phyloP scores from a whole-genome alignment of 2,329 filamentous ascomycete species.

The Phyllachora maydis region DNA sequence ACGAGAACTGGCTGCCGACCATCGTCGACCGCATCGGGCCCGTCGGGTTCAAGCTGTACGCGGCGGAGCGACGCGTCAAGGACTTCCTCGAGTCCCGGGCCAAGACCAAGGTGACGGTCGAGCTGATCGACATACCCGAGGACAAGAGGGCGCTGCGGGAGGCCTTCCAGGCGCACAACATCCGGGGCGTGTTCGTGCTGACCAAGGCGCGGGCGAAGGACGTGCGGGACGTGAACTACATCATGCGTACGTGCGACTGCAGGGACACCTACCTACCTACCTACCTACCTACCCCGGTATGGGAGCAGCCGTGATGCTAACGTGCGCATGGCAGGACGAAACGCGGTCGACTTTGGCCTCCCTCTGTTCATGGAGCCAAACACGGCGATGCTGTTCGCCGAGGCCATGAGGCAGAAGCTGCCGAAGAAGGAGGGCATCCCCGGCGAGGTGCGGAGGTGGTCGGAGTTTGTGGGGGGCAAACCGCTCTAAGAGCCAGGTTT shows the following conservation, averaged over 20 bases:
- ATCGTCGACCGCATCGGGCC: slow-evolving; percentile 77
- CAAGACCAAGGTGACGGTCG: slow-evolving; percentile 49
- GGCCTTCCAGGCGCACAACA: slow-evolving; percentile 93
- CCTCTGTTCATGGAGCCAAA: slow-evolving; percentile 95
- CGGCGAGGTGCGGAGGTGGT: slow-evolving; percentile 81
- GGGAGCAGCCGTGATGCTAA: too few species aligned
- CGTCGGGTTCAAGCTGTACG: slow-evolving; percentile 86
- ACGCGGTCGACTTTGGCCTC: slow-evolving; percentile 95
- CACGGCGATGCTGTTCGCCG: slow-evolving; percentile 90
- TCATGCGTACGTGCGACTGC: too few species aligned
- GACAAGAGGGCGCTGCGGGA: slow-evolving; percentile 90
- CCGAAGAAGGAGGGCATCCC: slow-evolving; percentile 78
- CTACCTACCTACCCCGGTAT: too few species aligned
- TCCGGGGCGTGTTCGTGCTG: slow-evolving; percentile 89
- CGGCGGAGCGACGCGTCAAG: slow-evolving; percentile 67
- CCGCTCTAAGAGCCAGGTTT: slow-evolving; percentile 33
- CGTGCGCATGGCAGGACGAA: too few species aligned
- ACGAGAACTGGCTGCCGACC: slow-evolving; percentile 48
- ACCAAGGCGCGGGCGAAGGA: slow-evolving; percentile 69
- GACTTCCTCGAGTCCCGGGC: slow-evolving; percentile 52
- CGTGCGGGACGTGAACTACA: slow-evolving; percentile 80
- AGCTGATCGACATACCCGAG: slow-evolving; percentile 90
- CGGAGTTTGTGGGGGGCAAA: slow-evolving; percentile 81
- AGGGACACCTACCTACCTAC: too few species aligned
- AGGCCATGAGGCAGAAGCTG: slow-evolving; percentile 93